Evolutionary conservation across 2,329 filamentous ascomycete species (phyloP), one percentile per base, ranked within the genome.

Genomic region (Lizonia empirigonia): DNA sequence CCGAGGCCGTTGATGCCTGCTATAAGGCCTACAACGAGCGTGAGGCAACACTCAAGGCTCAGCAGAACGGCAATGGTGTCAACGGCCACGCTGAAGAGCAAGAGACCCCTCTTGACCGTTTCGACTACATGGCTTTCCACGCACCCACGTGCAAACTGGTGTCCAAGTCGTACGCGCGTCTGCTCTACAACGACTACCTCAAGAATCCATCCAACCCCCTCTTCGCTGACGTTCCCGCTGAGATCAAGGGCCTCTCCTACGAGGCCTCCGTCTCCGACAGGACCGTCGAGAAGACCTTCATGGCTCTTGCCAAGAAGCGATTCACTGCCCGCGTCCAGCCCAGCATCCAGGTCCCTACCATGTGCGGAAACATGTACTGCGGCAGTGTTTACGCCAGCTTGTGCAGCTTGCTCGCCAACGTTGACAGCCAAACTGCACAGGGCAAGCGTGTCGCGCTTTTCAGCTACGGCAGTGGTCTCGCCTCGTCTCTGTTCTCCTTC

Each of bases 311-410:
- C 34, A 80, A 80, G 76, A 80, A 80, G 75, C 74, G 77, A 39
- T 80, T 80, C 62, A 74, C 72, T 37, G 53, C 72, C 42, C 77
- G 77, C 53, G 78, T 81, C 32, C 76, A 80, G 71, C 78, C 78
- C 20, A 68, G 74, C 50, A 77, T 80, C 57, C 66, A 78, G 57
- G 76, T 80, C 19, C 78, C 79, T 7, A 81, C 78, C 58, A 75
- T 76, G 73, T 81, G 78, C 71, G 79, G 79, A 47, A 81, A 81
- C 76, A 81, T 81, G 79, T 81, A 81, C 76, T 78, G 75, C 56
- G 78, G 76, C 23, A 79, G 76, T 53, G 78, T 81, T 44, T 81
- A 80, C 70, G 75, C 72, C 50, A 78, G 77, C 58, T 72, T 81
- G 51, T 73, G 74, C 63, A 78, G 77, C 41, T 64, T 81, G 50